Evolutionary conservation across 352 stramenopile genomes (phyloP), one percentile per base, ranked within the genome.

Genomic region (Globisporangium spiculum): DNA sequence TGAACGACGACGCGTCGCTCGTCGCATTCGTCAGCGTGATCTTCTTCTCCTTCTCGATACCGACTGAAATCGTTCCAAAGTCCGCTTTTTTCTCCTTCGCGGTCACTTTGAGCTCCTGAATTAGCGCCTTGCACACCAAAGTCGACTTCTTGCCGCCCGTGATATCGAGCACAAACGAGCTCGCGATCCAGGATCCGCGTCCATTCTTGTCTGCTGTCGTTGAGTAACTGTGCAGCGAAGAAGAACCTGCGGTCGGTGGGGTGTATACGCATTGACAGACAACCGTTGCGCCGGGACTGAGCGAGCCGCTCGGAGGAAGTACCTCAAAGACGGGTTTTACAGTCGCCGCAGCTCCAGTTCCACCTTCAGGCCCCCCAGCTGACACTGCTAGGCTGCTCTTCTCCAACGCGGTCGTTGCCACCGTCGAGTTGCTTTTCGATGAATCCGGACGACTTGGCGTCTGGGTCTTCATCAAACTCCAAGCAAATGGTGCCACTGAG

Each of bases 401-500:
- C 0, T 81, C 75, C 1, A 64, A 41, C 53, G 63, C 68, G n/a
- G 57, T 58, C 14, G 52, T 76, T 16, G 70, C 77, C 3, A 67
- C 61, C 18, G 79, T 86, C 3, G 62, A 74, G 18, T 60, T 90
- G 57, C 83, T 93, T 54, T 90, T 90, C 1, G 78, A 89, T 0
- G 83, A 89, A 52, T 91, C 85, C 0, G 78, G 78, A 3, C 81
- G 73, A 26, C 50, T 66, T 67, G 22, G 5, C 65, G 9, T 3
- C 60, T 30, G 18, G 32, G 68, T 20, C 44, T 73, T 71, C 12
- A 77, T 41, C 36, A 73, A 16, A 14, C 60, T 83, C 95, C 94
- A 98, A 16, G 75, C 34, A 67, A 97, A 98, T 5, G 90, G 75
- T 7, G 93, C 94, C 8, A 79, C 67, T 0, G 90, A 95, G 48